phyloP scores from a whole-genome alignment of 2,329 filamentous ascomycete genomes.

The Aspergillus cejpii region DNA sequence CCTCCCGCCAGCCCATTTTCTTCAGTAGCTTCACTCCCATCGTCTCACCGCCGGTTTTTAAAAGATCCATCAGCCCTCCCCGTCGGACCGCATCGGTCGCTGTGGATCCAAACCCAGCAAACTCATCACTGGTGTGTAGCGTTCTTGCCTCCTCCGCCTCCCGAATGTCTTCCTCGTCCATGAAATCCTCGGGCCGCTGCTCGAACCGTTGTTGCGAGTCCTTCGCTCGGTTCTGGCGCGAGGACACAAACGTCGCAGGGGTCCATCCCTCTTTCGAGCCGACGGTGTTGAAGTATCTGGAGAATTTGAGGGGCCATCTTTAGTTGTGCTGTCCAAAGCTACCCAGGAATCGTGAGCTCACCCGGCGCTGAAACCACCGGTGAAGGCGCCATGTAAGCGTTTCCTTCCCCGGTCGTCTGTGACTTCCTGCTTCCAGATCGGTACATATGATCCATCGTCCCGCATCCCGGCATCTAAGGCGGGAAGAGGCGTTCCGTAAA shows the following conservation, averaged over 20 bases:
- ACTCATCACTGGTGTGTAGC: slow-evolving; percentile 65
- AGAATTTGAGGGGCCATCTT: slow-evolving; percentile 19
- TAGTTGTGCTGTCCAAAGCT: slow-evolving; percentile 31
- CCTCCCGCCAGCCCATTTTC: slow-evolving; percentile 93
- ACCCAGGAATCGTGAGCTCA: slow-evolving; percentile 45
- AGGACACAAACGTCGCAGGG: slow-evolving; percentile 85
- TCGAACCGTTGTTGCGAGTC: slow-evolving; percentile 49
- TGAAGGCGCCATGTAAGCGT: slow-evolving; percentile 91
- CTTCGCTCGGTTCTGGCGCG: slow-evolving; percentile 69
- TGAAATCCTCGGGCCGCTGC: slow-evolving; percentile 79
- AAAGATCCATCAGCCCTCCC: slow-evolving; percentile 62
- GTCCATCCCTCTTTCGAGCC: slow-evolving; percentile 98
- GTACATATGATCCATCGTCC: slow-evolving; percentile 87
- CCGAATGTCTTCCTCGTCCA: slow-evolving; percentile 93
- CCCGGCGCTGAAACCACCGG: slow-evolving; percentile 93
- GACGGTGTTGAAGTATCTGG: slow-evolving; percentile 93
- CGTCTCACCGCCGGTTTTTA: slow-evolving; percentile 68
- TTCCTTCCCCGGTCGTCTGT: slow-evolving; percentile 86
- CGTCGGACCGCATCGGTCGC: slow-evolving; percentile 48
- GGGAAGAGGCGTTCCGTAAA: slow-evolving; percentile 80
- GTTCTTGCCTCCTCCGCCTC: slow-evolving; percentile 73
- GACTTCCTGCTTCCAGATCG: slow-evolving; percentile 97
- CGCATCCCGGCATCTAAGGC: slow-evolving; percentile 66
- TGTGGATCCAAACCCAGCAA: slow-evolving; percentile 67
- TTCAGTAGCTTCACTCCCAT: slow-evolving; percentile 80